These are phyloP conservation scores for Candida golubevii DNA, from an alignment of 805 yeast genomes.

Conservation along the genomic window DNA sequence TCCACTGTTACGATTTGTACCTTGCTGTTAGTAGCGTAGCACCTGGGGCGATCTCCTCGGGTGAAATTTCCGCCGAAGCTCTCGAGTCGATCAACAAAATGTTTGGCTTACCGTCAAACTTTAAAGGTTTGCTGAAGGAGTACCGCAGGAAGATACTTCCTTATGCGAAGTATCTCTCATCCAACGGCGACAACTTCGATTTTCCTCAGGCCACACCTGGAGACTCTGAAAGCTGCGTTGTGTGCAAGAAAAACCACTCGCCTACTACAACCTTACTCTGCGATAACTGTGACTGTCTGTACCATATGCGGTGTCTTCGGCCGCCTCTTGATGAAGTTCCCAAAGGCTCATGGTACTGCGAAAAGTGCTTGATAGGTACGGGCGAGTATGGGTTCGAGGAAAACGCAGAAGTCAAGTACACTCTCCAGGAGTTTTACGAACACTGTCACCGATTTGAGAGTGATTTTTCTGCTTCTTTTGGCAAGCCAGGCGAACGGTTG, in stretches of 20 bases:
- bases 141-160: slow-evolving; percentile 24
- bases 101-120: slow-evolving; percentile 20
- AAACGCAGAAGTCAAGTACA: slow-evolving; percentile 45
- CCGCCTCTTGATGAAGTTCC: slow-evolving; percentile 55
- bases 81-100: slow-evolving; percentile 23
- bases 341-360: slow-evolving; percentile 71
- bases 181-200: slow-evolving; percentile 23
- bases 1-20: slow-evolving; percentile 39
- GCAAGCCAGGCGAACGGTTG: slow-evolving; percentile 25
- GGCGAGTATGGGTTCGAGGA: slow-evolving; percentile 89
- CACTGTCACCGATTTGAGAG: slow-evolving; percentile 48
- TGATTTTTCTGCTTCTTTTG: slow-evolving; percentile 36
- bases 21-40: slow-evolving; percentile 25
- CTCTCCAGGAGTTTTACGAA: slow-evolving; percentile 56
- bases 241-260: slow-evolving; percentile 45
- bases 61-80: slow-evolving; percentile 15
- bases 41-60: slow-evolving; percentile 6
- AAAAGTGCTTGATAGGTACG: slow-evolving; percentile 77
- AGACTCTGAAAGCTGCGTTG: slow-evolving; percentile 35
- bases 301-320: slow-evolving; percentile 63
- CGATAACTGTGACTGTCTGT: slow-evolving; percentile 68
- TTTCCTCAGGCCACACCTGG: slow-evolving; percentile 29
- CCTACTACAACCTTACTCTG: slow-evolving; percentile 55
- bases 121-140: slow-evolving; percentile 19
- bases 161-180: slow-evolving; percentile 31